phyloP scores from a whole-genome alignment of 2,329 filamentous ascomycete species.

The Ceratocystis papillata region DNA sequence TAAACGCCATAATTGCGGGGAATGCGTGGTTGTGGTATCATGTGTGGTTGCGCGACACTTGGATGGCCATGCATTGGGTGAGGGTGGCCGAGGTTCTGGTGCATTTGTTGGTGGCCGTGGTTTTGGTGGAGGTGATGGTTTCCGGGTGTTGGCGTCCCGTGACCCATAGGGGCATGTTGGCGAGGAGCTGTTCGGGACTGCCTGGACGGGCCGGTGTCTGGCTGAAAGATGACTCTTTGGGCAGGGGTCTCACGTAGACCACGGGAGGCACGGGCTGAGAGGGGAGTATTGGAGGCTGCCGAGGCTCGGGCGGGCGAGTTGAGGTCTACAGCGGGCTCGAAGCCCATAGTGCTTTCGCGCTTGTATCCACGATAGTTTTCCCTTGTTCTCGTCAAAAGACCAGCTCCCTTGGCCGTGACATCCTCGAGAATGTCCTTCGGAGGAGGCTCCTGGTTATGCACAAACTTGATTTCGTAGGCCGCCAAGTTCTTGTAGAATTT shows the following conservation, averaged over 20 bases:
- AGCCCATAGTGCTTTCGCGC: slow-evolving; percentile 41
- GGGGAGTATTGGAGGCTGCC: slow-evolving; percentile 36
- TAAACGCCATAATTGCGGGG: slow-evolving; percentile 30
- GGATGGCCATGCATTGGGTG: slow-evolving; percentile 15
- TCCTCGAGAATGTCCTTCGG: slow-evolving; percentile 82
- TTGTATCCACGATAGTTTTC: slow-evolving; percentile 56
- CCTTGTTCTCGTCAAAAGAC: slow-evolving; percentile 64
- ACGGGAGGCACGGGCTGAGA: slow-evolving; percentile 47
- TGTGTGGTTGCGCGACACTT: slow-evolving; percentile 6
- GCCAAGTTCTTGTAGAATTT: slow-evolving; percentile 84
- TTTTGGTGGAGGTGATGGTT: slow-evolving; percentile 1
- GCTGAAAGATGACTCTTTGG: slow-evolving; percentile 74
- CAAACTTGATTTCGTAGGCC: slow-evolving; percentile 71
- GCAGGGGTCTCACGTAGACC: slow-evolving; percentile 73
- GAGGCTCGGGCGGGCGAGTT: slow-evolving; percentile 45
- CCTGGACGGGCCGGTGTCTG: slow-evolving; percentile 57
- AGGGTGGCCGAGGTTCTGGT: slow-evolving; percentile 30
- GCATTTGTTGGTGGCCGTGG: slow-evolving; percentile 9
- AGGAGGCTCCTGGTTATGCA: slow-evolving; percentile 70
- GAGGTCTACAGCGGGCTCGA: slow-evolving; percentile 50
- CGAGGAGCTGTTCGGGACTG: slow-evolving; percentile 31
- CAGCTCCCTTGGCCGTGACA: slow-evolving; percentile 73
- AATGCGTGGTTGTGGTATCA: slow-evolving; percentile 36
- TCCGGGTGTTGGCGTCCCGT: slow-evolving; percentile 1
- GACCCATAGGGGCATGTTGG: slow-evolving; percentile 11